Percentiles rank a stretch among this genome's conserved stretches.
phyloP scores from a whole-genome alignment of 2,329 filamentous ascomycete species.

The Xylariaceae sp. region DNA sequence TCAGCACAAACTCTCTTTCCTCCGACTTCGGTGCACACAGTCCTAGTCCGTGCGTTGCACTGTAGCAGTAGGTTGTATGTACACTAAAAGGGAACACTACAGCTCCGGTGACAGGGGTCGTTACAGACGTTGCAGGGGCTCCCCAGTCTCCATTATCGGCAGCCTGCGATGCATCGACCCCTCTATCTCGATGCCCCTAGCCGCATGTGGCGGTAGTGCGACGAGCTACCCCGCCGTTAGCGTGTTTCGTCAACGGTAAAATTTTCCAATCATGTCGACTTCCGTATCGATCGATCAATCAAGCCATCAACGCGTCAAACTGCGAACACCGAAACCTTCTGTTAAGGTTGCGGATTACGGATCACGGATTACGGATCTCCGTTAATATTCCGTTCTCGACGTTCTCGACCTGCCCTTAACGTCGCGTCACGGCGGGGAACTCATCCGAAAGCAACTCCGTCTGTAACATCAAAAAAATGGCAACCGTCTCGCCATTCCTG shows the following conservation, averaged over 20 bases:
- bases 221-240: slow-evolving; percentile 19
- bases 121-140: not conserved
- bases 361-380: no score
- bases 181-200: slow-evolving; percentile 10
- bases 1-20: no score
- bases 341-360: no score
- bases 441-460: not conserved
- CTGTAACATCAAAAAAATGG: slow-evolving; percentile 31
- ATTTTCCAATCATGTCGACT: not conserved
- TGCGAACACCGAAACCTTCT: not conserved
- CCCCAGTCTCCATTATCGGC: not conserved
- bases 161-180: slow-evolving; percentile 7
- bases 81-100: not conserved
- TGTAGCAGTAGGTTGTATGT: no score
- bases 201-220: not conserved
- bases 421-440: no score
- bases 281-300: not conserved
- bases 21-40: no score
- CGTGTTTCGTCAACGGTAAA: slow-evolving; percentile 2
- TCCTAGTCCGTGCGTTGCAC: no score
- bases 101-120: not conserved
- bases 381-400: no score
- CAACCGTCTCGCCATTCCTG: slow-evolving; percentile 68
- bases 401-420: no score
- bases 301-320: not conserved